Conservation (phyloP, 202 grass and related monocot species). For the Schoenoplectus triqueter region DNA sequence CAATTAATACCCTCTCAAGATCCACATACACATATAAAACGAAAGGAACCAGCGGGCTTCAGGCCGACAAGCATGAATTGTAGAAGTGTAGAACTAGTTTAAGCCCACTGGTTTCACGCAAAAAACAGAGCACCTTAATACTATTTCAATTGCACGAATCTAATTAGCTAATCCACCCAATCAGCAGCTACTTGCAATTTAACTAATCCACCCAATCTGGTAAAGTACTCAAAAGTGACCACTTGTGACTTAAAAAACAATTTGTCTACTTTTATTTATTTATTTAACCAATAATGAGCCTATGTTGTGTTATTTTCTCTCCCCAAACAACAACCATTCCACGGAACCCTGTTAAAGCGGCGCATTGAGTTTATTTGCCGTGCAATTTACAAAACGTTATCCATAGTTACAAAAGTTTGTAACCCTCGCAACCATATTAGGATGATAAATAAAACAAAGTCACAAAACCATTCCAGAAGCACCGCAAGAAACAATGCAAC, state of each 20-base stretch:
- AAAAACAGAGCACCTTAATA: neutral
- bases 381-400: conserved; percentile 20
- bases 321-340: neutral
- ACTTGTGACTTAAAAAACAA: no score
- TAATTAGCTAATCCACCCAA: conserved; percentile 3
- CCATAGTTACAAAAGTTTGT: conserved; percentile 1
- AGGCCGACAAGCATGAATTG: neutral
- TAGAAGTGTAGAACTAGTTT: neutral
- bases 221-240: no score
- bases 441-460: neutral
- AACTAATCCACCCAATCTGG: neutral
- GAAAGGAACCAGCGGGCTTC: neutral
- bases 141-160: neutral
- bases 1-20: no score
- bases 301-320: neutral
- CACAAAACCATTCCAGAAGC: conserved; percentile 9
- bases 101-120: neutral
- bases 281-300: neutral
- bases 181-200: neutral
- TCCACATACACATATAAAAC: neutral
- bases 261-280: neutral
- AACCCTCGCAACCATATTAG: neutral
- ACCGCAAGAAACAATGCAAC: conserved; percentile 35
- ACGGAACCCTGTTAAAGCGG: neutral
- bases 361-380: conserved; percentile 17